Evolutionary conservation across 108 stramenopile genomes (phyloP).

Genomic region (Mediolabrus comicus): DNA sequence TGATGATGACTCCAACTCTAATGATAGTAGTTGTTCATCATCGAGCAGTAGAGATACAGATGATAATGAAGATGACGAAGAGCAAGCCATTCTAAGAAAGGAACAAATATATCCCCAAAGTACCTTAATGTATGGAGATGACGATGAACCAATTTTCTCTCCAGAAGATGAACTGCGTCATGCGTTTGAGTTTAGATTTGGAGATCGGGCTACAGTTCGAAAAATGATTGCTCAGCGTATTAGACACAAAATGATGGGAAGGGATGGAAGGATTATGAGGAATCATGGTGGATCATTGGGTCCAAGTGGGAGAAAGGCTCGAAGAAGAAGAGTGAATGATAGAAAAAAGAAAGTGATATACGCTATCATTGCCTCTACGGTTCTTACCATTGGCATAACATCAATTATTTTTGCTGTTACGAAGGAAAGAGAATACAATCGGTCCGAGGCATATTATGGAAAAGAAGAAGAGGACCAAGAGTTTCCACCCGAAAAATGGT

Average conservation of each 20-base stretch:
- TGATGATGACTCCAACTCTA: background rate
- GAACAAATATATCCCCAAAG: background rate
- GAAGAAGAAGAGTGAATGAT: conserved; percentile 4
- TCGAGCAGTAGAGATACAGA: conserved; percentile 21
- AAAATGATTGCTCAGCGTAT: conserved; percentile 16
- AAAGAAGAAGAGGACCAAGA: conserved; percentile 15
- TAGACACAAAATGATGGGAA: background rate
- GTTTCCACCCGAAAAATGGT: background rate
- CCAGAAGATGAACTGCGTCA: background rate
- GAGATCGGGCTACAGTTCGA: conserved; percentile 21
- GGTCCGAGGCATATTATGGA: background rate
- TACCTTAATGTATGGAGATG: conserved; percentile 4
- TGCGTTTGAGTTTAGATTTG: background rate
- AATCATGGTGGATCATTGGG: conserved; percentile 1
- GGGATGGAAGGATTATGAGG: background rate
- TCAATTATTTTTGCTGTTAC: conserved; percentile 4
- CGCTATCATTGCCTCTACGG: background rate
- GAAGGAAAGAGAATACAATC: conserved; percentile 8
- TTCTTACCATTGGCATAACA: conserved; percentile 5
- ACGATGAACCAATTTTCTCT: background rate
- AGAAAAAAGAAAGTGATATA: conserved; percentile 8
- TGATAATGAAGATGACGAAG: conserved; percentile 3
- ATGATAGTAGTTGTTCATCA: conserved; percentile 6
- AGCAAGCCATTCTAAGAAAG: background rate
- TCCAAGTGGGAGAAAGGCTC: background rate